Conservation (phyloP, 2,329 filamentous ascomycete genomes). For the Thelonectria discophora region DNA sequence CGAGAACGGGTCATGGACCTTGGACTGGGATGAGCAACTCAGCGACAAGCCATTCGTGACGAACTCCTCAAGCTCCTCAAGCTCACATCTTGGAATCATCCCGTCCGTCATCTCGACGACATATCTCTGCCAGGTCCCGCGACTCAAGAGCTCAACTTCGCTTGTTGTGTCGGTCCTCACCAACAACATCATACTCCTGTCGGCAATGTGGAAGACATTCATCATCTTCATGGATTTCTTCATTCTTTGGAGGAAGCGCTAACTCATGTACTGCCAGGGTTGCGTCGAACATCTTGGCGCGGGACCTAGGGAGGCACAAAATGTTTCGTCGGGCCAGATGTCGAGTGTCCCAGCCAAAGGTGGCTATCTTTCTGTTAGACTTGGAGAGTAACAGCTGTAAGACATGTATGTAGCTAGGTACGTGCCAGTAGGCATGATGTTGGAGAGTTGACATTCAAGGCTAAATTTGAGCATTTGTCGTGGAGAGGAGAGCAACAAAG, state of each 20-base stretch:
- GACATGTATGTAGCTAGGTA: no score
- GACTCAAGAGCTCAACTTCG: conserved; percentile 1
- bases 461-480: no score
- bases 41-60: background rate
- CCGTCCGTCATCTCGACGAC: conserved; percentile 7
- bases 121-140: conserved; percentile 14
- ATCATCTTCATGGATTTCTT: conserved; percentile 1
- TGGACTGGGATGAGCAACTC: background rate
- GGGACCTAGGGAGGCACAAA: no score
- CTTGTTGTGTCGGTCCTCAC: conserved; percentile 6
- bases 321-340: no score
- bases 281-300: background rate
- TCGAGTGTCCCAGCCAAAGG: no score
- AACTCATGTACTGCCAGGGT: background rate
- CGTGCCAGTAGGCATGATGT: no score
- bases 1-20: background rate
- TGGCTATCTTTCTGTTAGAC: no score
- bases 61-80: background rate
- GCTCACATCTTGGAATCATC: background rate
- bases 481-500: no score
- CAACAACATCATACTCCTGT: background rate
- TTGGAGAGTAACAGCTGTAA: no score
- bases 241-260: background rate
- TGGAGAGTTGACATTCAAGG: no score
- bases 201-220: conserved; percentile 6